Percentiles rank a stretch among this genome's conserved stretches.
Conservation (phyloP, 192 early-diverging fungal species). For the Gaertneriomyces sp. region DNA sequence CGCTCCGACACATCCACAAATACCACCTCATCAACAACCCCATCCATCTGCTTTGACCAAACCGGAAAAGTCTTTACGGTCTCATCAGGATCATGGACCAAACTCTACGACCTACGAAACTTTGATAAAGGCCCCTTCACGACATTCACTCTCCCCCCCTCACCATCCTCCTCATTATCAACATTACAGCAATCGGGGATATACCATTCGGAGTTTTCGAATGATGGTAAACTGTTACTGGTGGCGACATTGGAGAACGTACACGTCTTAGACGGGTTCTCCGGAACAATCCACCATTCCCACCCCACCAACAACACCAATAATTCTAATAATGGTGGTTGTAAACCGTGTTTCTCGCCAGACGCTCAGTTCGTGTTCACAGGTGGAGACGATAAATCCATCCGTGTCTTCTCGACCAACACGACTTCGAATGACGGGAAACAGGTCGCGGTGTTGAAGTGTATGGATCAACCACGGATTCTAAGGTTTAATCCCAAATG, state of each 20-base stretch:
- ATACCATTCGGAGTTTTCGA: slow-evolving; percentile 50
- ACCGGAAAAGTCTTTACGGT: slow-evolving; percentile 75
- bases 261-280: slow-evolving; percentile 69
- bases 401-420: too few relatives aligned
- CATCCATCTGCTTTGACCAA: slow-evolving; percentile 73
- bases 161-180: too few relatives aligned
- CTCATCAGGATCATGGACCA: slow-evolving; percentile 47
- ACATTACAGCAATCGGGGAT: too few relatives aligned
- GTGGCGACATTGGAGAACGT: slow-evolving; percentile 59
- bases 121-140: slow-evolving; percentile 39
- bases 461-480: too few relatives aligned
- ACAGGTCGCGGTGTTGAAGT: too few relatives aligned
- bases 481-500: too few relatives aligned
- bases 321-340: too few relatives aligned
- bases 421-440: too few relatives aligned
- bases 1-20: slow-evolving; percentile 27
- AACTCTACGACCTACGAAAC: slow-evolving; percentile 71
- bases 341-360: too few relatives aligned
- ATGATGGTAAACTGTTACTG: slow-evolving; percentile 72
- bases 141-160: neutral
- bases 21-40: slow-evolving; percentile 31
- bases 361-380: too few relatives aligned
- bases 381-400: too few relatives aligned
- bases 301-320: slow-evolving; percentile 29
- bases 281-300: slow-evolving; percentile 37